Evolutionary conservation across 2,329 filamentous ascomycete species (phyloP).

Genomic region (Graphilbum fragrans): DNA sequence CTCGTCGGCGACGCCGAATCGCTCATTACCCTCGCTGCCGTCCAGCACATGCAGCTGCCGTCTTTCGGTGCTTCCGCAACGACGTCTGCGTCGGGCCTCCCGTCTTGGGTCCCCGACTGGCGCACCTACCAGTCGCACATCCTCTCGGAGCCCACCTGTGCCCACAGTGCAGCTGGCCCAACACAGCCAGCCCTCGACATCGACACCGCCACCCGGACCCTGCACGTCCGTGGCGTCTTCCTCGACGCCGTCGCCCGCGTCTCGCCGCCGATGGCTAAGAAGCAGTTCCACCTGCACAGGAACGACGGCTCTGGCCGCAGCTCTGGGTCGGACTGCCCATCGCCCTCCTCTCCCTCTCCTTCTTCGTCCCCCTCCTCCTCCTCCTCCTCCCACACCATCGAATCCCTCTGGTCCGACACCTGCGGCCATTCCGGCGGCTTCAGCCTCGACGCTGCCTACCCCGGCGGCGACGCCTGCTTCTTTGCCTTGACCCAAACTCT

Average conservation of each 20-base stretch:
- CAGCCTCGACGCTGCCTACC: not conserved
- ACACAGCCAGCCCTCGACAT: not conserved
- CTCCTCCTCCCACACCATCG: too few species aligned
- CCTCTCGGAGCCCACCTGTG: not conserved
- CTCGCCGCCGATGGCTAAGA: not conserved
- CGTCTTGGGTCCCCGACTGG: not conserved
- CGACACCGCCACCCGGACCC: not conserved
- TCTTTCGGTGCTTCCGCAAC: too few species aligned
- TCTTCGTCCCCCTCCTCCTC: too few species aligned
- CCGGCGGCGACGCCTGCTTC: not conserved
- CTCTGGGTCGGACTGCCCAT: not conserved
- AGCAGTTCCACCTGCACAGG: not conserved
- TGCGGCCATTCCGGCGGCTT: too few species aligned
- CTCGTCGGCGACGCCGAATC: not conserved
- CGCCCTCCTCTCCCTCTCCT: too few species aligned
- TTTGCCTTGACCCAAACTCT: not conserved
- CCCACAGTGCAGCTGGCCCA: not conserved
- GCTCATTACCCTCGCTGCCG: not conserved
- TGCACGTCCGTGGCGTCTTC: not conserved
- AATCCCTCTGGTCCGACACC: too few species aligned
- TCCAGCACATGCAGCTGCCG: not conserved
- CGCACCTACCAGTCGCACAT: not conserved
- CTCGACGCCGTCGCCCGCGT: not conserved
- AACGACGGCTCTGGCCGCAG: not conserved
- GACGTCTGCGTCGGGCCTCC: not conserved